A percentile compares a stretch with the other conserved stretches of the same genome.
Conservation (phyloP, 2,329 filamentous ascomycete genomes). For the Beauveria scarabaeidicola region DNA sequence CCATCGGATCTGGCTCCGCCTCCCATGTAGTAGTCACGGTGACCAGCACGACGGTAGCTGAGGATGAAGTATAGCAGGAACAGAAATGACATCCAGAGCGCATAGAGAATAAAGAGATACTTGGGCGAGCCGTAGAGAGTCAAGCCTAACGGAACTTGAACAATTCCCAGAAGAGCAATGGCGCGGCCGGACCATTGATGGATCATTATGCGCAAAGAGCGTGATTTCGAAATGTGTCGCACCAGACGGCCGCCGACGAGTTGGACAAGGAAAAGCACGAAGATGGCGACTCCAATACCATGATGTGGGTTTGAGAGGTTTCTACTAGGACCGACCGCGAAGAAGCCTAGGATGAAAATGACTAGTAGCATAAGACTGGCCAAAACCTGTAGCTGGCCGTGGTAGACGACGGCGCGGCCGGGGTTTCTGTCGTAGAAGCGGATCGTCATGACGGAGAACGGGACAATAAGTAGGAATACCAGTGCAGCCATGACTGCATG, state of each 20-base stretch:
- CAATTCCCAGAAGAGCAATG: constrained; percentile 72
- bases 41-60: constrained; percentile 56
- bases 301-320: constrained; percentile 77
- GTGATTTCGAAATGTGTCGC: constrained; percentile 39
- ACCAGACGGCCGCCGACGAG: constrained; percentile 61
- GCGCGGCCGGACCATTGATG: constrained; percentile 83
- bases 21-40: constrained; percentile 45
- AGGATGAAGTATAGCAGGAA: constrained; percentile 72
- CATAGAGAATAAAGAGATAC: constrained; percentile 75
- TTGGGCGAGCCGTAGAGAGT: constrained; percentile 88
- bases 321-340: constrained; percentile 65
- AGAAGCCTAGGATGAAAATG: constrained; percentile 66
- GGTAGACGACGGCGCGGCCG: constrained; percentile 55
- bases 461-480: constrained; percentile 66
- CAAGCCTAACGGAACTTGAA: constrained; percentile 80
- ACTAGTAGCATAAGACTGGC: constrained; percentile 60
- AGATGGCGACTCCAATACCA: constrained; percentile 73
- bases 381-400: constrained; percentile 67
- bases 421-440: constrained; percentile 60
- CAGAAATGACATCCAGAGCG: constrained; percentile 67
- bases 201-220: constrained; percentile 50
- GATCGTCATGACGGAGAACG: constrained; percentile 62
- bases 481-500: constrained; percentile 66
- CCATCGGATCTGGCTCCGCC: constrained; percentile 50
- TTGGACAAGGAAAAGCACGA: constrained; percentile 63